Evolutionary conservation across 352 stramenopile genomes (phyloP), one percentile per base, ranked within the genome.

Genomic region (Aphanomyces invadans): DNA sequence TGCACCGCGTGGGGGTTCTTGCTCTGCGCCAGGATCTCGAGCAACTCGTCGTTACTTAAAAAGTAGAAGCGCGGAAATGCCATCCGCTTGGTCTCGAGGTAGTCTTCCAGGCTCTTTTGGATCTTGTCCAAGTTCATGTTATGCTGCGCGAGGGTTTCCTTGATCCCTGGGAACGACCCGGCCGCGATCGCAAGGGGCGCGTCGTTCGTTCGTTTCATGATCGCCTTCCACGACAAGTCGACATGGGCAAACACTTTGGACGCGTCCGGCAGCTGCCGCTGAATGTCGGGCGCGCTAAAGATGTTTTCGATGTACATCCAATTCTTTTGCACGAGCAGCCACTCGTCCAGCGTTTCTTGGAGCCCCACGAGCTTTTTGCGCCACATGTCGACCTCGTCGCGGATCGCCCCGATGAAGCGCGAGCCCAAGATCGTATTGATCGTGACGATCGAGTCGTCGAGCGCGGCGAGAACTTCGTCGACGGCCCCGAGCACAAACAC

Each of bases 1-100:
- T 98, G 93, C 15, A 98, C 91, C 0, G 88, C 89, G 29, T 97
- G 89, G 10, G 94, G 93, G 61, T 98, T 96, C 74, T 97, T 98
- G 3, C 91, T 90, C 53, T 98, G 92, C 7, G 92, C 90, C 1
- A 98, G 70, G 38, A 98, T 98, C 65, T 98, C 94, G 0, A 98
- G 76, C 21, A 98, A 73, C 38, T 97, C 95, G 51, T 98, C 95
- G 57, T 98, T 97, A 0, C 90, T 97, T 1, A 98, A 70, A 63
- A 98, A 98, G 73, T 98, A 98, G 73, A 98, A 98, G 0, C 87
- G 74, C 4, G 90, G 90, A 54, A 97, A 97, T 2, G 87, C 87
- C 87, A 96, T 96, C 10, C 90, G 79, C 55, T 97, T 97, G 1
- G 88, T 96, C 65, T 97, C 90, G 3, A 97, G 73, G 68, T 97